phyloP scores from a whole-genome alignment of 192 early-diverging fungal species.

The Coemansia sp. region DNA sequence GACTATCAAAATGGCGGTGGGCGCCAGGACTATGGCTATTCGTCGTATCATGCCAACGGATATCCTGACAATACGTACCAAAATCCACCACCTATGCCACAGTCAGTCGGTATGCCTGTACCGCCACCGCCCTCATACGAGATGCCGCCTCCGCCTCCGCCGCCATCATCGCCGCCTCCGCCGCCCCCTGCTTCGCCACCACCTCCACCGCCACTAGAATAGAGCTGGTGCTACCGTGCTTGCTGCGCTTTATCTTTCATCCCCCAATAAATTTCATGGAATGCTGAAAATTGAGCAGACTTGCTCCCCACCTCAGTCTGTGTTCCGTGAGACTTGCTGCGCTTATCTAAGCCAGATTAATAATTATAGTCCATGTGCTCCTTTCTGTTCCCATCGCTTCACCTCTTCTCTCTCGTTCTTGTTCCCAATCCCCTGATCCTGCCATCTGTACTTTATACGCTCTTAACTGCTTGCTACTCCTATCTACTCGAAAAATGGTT shows the following conservation, averaged over 20 bases:
- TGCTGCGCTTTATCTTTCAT: background rate
- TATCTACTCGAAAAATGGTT: conserved; percentile 55
- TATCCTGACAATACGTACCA: background rate
- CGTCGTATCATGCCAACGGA: conserved; percentile 8
- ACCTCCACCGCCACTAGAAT: conserved; percentile 22
- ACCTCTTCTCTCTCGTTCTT: background rate
- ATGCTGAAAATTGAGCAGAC: too few species aligned
- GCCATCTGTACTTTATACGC: background rate
- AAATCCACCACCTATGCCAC: conserved; percentile 4
- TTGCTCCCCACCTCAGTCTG: background rate
- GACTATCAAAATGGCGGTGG: conserved; percentile 5
- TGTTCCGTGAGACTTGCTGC: background rate
- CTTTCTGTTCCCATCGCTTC: background rate
- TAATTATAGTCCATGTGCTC: background rate
- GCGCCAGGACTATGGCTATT: conserved; percentile 7
- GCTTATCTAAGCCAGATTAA: background rate
- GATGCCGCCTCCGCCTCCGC: conserved; percentile 10
- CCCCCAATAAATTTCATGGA: background rate
- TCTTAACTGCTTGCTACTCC: background rate
- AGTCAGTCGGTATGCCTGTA: conserved; percentile 7
- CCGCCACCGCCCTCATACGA: conserved; percentile 16
- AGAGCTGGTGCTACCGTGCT: background rate
- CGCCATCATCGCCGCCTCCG: conserved; percentile 2
- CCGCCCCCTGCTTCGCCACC: conserved; percentile 17
- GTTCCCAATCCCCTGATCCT: background rate